phyloP scores from a whole-genome alignment of 202 grass and related monocot genomes.

The Alloteropsis angusta region DNA sequence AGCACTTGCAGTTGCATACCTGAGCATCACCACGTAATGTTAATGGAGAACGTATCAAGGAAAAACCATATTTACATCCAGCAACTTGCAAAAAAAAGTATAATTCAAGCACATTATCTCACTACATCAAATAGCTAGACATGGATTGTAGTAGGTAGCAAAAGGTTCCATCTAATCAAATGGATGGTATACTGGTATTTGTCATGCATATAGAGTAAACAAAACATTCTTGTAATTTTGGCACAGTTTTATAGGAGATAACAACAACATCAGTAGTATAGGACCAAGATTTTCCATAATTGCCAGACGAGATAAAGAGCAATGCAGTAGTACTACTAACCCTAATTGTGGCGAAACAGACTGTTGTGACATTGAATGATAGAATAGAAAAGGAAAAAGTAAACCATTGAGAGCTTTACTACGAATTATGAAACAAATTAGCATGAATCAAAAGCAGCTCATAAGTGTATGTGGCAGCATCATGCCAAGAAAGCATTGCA shows the following conservation, averaged over 20 bases:
- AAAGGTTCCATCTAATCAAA: constrained; percentile 7
- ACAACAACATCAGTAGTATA: not conserved
- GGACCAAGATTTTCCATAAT: constrained; percentile 14
- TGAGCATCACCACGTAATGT: constrained; percentile 27
- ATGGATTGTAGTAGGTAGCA: not conserved
- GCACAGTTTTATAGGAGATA: constrained; percentile 4
- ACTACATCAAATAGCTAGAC: constrained; percentile 11
- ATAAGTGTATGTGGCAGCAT: not conserved
- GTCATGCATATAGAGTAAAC: not conserved
- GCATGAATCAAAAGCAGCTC: constrained; percentile 2
- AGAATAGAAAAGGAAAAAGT: not conserved
- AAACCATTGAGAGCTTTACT: not conserved
- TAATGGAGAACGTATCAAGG: constrained; percentile 14
- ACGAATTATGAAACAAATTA: constrained; percentile 1
- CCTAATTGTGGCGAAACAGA: not conserved
- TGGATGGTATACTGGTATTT: not conserved
- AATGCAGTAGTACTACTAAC: not conserved
- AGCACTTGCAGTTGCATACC: constrained; percentile 98
- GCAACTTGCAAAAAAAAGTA: constrained; percentile 15
- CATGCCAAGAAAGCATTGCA: constrained; percentile 11
- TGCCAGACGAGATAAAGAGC: not conserved
- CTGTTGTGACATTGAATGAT: not conserved
- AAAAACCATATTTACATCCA: constrained; percentile 9
- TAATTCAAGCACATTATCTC: not conserved
- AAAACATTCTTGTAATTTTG: not conserved